Evolutionary conservation across 1,139 yeast genomes (phyloP).

Genomic region (Nematodospora anomalae): DNA sequence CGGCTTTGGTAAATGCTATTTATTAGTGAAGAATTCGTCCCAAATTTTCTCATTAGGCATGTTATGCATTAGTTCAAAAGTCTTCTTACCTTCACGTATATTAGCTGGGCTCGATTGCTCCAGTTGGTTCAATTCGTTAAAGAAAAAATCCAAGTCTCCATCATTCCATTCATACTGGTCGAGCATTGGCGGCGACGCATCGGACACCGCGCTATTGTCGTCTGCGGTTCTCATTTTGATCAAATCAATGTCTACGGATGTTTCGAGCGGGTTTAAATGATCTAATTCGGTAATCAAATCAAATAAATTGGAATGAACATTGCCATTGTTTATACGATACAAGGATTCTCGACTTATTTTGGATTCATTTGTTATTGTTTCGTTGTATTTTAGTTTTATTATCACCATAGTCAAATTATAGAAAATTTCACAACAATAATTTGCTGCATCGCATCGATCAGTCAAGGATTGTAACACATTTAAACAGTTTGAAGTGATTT

Average conservation of each 20-base stretch:
- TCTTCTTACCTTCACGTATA: slow-evolving; percentile 50
- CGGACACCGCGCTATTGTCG: not conserved
- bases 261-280: slow-evolving; percentile 11
- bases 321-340: slow-evolving; percentile 22
- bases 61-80: slow-evolving; percentile 63
- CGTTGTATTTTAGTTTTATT: slow-evolving; percentile 56
- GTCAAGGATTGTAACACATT: slow-evolving; percentile 60
- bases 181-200: slow-evolving; percentile 1
- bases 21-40: slow-evolving; percentile 67
- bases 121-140: slow-evolving; percentile 36
- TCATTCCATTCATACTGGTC: slow-evolving; percentile 13
- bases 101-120: slow-evolving; percentile 10
- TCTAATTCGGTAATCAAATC: slow-evolving; percentile 22
- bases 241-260: not conserved
- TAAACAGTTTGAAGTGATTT: slow-evolving; percentile 56
- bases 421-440: slow-evolving; percentile 67
- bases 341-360: slow-evolving; percentile 17
- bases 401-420: slow-evolving; percentile 73
- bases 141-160: slow-evolving; percentile 42
- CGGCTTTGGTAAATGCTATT: slow-evolving; percentile 5
- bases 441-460: slow-evolving; percentile 79
- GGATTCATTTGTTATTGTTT: slow-evolving; percentile 1
- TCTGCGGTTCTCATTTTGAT: not conserved
- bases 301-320: slow-evolving; percentile 40
- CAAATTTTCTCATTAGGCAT: slow-evolving; percentile 71